Percentiles rank a stretch among this genome's conserved stretches.
Conservation (phyloP, 176 grass and related monocot species). For the Poa pratensis region DNA sequence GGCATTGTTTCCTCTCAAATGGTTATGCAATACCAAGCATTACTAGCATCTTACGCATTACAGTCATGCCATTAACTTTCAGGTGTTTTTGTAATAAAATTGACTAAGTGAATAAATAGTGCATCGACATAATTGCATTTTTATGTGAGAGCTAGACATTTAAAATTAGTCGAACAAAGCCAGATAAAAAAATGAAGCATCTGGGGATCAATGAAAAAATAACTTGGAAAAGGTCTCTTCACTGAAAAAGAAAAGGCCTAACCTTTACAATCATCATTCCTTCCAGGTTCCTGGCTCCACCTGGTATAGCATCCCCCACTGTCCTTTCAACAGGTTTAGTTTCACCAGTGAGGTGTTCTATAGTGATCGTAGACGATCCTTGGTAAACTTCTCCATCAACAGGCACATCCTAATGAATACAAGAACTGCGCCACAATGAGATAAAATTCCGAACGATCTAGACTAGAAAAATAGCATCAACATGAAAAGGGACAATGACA, state of each 20-base stretch:
- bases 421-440: conserved; percentile 54
- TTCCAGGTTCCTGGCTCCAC: conserved; percentile 94
- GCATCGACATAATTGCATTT: neutral
- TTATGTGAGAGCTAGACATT: neutral
- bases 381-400: conserved; percentile 98
- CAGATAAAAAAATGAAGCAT: conserved; percentile 4
- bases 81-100: neutral
- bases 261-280: conserved; percentile 99
- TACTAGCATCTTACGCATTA: neutral
- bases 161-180: neutral
- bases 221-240: neutral
- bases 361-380: conserved; percentile 92
- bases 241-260: conserved; percentile 38
- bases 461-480: conserved; percentile 20
- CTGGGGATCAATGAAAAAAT: neutral
- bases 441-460: conserved; percentile 34
- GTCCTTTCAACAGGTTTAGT: conserved; percentile 88
- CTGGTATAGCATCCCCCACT: conserved; percentile 88
- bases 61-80: neutral
- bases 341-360: conserved; percentile 96
- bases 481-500: neutral
- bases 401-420: conserved; percentile 85
- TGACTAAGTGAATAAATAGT: conserved; percentile 18
- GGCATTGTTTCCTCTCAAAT: conserved; percentile 16
- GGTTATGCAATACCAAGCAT: neutral